A percentile compares a stretch with the other conserved stretches of the same genome.
Evolutionary conservation across 495 filamentous ascomycete species (phyloP).

Genomic region (Lophiotrema nucula): DNA sequence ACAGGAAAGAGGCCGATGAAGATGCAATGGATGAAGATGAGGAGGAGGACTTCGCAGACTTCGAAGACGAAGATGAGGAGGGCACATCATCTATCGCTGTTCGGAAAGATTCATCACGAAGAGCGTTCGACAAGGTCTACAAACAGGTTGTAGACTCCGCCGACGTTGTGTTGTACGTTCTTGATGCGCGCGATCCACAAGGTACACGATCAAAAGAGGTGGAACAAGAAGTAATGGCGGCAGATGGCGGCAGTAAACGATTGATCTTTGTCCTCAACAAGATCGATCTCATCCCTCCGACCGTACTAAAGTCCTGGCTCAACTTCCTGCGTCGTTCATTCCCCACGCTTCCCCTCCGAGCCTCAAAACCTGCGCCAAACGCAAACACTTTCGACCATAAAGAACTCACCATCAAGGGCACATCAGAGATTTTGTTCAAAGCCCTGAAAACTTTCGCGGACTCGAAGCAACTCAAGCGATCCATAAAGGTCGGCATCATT

Average conservation of each 20-base stretch:
- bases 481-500: conserved; percentile 88
- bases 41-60: conserved; percentile 44
- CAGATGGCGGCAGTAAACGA: conserved; percentile 77
- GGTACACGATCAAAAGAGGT: conserved; percentile 88
- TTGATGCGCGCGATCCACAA: conserved; percentile 90
- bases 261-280: conserved; percentile 96
- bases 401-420: conserved; percentile 80
- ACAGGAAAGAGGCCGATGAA: conserved; percentile 49
- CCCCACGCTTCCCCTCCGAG: conserved; percentile 88
- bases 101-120: conserved; percentile 71
- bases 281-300: conserved; percentile 84
- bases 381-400: conserved; percentile 91
- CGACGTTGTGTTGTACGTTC: conserved; percentile 90
- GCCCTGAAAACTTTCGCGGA: conserved; percentile 90
- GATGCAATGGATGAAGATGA: conserved; percentile 51
- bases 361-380: conserved; percentile 77
- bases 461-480: conserved; percentile 77
- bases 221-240: conserved; percentile 79
- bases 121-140: conserved; percentile 91
- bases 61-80: conserved; percentile 38
- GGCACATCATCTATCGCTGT: conserved; percentile 39
- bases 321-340: conserved; percentile 83
- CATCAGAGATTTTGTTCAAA: conserved; percentile 81
- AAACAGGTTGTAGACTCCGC: conserved; percentile 87
- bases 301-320: conserved; percentile 70